These are phyloP conservation scores for Boletus edulis DNA, from an alignment of 768 basidiomycete genomes.

Conservation along the genomic window DNA sequence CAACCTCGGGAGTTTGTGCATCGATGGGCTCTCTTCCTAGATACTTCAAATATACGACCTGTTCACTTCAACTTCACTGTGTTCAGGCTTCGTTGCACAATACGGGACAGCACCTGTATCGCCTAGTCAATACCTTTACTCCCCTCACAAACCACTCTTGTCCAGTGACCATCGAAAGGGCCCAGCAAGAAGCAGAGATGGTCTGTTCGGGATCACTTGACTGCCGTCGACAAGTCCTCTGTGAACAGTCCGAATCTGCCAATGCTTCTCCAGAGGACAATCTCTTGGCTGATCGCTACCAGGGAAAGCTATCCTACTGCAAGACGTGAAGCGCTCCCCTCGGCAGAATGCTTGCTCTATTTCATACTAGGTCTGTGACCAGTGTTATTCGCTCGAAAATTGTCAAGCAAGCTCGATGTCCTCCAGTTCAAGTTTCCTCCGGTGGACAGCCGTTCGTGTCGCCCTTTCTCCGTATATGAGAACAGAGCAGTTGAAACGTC, in stretches of 20 bases:
- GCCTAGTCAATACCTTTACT: neutral
- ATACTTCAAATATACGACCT: conserved; percentile 13
- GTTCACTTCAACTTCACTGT: no score
- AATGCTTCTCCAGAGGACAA: neutral
- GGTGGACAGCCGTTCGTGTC: no score
- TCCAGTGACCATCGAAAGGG: neutral
- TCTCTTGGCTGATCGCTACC: no score
- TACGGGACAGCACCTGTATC: conserved; percentile 10
- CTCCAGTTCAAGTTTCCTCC: neutral
- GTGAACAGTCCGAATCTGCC: conserved; percentile 1
- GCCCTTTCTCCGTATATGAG: no score
- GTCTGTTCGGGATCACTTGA: conserved; percentile 9
- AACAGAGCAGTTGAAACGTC: no score
- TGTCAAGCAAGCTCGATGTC: conserved; percentile 1
- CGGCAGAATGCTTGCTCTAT: no score
- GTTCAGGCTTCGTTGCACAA: conserved; percentile 5
- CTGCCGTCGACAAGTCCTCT: neutral
- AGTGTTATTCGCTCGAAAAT: neutral
- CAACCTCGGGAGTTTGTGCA: conserved; percentile 2
- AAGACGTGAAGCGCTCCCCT: no score
- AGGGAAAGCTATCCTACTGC: no score
- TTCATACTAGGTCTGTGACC: no score
- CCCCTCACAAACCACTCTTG: neutral
- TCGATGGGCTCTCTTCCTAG: conserved; percentile 15
- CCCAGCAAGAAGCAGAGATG: neutral